These are phyloP conservation scores for Termitomyces titanicus DNA, from an alignment of 768 basidiomycete genomes.

Conservation along the genomic window DNA sequence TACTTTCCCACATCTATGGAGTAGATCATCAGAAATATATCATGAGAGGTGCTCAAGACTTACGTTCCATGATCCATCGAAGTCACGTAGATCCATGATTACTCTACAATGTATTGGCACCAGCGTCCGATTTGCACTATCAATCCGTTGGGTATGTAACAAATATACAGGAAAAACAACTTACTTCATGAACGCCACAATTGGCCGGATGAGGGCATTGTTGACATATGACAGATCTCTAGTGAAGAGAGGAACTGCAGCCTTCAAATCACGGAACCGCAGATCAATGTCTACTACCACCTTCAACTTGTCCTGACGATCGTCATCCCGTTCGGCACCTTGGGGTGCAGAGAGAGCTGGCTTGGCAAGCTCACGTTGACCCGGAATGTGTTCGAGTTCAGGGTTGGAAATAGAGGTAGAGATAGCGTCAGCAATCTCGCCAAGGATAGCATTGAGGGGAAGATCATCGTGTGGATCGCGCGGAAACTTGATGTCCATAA, in stretches of 20 bases:
- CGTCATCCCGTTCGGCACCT: constrained; percentile 29
- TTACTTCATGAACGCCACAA: constrained; percentile 98
- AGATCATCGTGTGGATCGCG: constrained; percentile 65
- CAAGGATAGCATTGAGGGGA: constrained; percentile 77
- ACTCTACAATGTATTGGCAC: constrained; percentile 92
- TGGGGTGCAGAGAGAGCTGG: constrained; percentile 79
- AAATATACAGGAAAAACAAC: constrained; percentile 22
- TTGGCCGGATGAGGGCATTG: constrained; percentile 88
- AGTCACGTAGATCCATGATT: constrained; percentile 78
- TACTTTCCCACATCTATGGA: constrained; percentile 88
- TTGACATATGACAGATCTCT: constrained; percentile 88
- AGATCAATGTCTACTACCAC: constrained; percentile 90
- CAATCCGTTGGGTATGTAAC: constrained; percentile 5
- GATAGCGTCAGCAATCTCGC: constrained; percentile 89
- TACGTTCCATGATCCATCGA: constrained; percentile 96
- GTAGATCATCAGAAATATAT: constrained; percentile 9
- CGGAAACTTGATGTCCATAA: constrained; percentile 97
- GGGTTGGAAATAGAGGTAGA: constrained; percentile 52
- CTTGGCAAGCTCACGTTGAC: constrained; percentile 81
- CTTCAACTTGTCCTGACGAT: constrained; percentile 37
- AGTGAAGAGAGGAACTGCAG: constrained; percentile 90
- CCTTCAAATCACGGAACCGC: constrained; percentile 92
- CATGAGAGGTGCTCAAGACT: constrained; percentile 26
- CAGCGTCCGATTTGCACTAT: constrained; percentile 87
- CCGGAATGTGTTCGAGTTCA: constrained; percentile 63